A percentile compares a stretch with the other conserved stretches of the same genome.
These are phyloP conservation scores for Pseudonectria foliicola DNA, from an alignment of 2,329 filamentous ascomycete species.

Conservation along the genomic window DNA sequence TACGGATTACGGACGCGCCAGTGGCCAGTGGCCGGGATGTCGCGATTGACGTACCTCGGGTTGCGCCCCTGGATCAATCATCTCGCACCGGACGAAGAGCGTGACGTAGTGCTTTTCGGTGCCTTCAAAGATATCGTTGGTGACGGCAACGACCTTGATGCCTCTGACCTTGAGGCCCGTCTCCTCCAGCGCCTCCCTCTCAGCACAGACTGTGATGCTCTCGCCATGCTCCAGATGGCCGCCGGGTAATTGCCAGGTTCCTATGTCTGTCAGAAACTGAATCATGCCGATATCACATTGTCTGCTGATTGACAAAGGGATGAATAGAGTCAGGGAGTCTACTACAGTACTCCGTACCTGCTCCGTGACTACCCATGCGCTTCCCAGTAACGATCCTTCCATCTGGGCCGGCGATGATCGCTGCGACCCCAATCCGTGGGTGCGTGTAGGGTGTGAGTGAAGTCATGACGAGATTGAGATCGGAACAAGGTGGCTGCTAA, in stretches of 20 bases:
- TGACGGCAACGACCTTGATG: constrained; percentile 49
- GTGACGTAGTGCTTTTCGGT: constrained; percentile 69
- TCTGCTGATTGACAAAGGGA: background rate
- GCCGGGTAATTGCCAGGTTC: constrained; percentile 61
- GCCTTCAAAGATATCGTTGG: constrained; percentile 57
- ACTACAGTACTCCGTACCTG: constrained; percentile 34
- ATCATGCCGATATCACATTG: background rate
- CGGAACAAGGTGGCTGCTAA: no score
- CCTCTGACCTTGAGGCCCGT: constrained; percentile 53
- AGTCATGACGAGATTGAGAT: background rate
- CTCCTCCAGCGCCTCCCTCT: constrained; percentile 63
- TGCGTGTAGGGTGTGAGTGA: background rate
- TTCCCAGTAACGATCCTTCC: constrained; percentile 42
- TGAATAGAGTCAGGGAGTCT: no score
- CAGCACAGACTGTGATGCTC: constrained; percentile 52
- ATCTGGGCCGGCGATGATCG: constrained; percentile 35
- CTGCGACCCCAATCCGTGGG: constrained; percentile 43
- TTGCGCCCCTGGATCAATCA: constrained; percentile 38
- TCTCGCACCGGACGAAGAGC: constrained; percentile 53
- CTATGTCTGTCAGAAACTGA: constrained; percentile 27
- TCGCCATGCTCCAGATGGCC: constrained; percentile 70
- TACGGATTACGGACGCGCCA: no score
- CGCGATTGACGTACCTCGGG: constrained; percentile 42
- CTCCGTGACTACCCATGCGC: constrained; percentile 42
- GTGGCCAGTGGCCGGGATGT: no score